Percentiles rank a stretch among this genome's conserved stretches.
Conservation (phyloP, 1,284 basidiomycete genomes). For the Sanghuangporus sanghuang region DNA sequence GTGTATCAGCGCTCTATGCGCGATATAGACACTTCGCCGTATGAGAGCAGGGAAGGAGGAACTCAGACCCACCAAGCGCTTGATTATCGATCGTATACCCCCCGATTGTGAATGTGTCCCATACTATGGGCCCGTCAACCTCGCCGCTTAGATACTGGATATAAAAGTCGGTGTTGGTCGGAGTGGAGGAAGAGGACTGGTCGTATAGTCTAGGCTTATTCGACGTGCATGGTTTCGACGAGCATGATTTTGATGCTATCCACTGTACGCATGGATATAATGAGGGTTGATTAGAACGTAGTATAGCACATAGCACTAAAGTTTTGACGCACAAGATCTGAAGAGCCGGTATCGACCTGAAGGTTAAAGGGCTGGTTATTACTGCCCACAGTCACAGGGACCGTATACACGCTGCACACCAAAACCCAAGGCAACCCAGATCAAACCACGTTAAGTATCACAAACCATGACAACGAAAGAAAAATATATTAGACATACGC, state of each 20-base stretch:
- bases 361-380: slow-evolving; percentile 46
- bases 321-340: slow-evolving; percentile 52
- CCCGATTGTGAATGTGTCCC: slow-evolving; percentile 57
- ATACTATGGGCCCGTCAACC: slow-evolving; percentile 56
- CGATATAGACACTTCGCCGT: not conserved
- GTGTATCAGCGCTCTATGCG: not conserved
- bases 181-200: slow-evolving; percentile 34
- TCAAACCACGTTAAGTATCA: not conserved
- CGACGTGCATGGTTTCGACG: slow-evolving; percentile 40
- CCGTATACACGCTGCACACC: slow-evolving; percentile 49
- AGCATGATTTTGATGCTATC: slow-evolving; percentile 56
- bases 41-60: not conserved
- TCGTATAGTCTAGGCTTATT: slow-evolving; percentile 46
- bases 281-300: not conserved
- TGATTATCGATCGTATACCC: slow-evolving; percentile 54
- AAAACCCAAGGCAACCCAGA: not conserved
- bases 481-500: slow-evolving; percentile 35
- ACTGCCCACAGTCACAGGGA: slow-evolving; percentile 48
- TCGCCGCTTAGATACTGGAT: slow-evolving; percentile 56
- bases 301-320: not conserved
- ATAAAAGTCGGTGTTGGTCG: slow-evolving; percentile 36
- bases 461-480: not conserved
- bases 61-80: slow-evolving; percentile 44
- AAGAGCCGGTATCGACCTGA: slow-evolving; percentile 72
- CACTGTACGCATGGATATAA: slow-evolving; percentile 39